Conservation (phyloP, 805 yeast species). For the Zygotorulaspora chibaensis region DNA sequence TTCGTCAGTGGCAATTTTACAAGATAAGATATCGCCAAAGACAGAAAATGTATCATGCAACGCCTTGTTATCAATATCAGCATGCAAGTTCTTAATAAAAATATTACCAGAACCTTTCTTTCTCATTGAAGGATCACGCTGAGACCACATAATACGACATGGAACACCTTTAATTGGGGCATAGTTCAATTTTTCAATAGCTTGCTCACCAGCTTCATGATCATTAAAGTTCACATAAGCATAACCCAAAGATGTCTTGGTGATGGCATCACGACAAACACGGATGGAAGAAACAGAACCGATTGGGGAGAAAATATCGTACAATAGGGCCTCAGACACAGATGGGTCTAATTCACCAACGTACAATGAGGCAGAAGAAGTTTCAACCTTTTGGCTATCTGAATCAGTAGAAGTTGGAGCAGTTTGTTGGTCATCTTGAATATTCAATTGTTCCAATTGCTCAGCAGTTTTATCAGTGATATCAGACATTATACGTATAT, state of each 20-base stretch:
- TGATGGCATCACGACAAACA: constrained; percentile 97
- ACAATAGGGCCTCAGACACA: constrained; percentile 90
- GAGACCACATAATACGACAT: constrained; percentile 99
- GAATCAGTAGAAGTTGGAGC: constrained; percentile 33
- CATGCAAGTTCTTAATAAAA: constrained; percentile 96
- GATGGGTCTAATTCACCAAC: constrained; percentile 95
- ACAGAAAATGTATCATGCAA: constrained; percentile 96
- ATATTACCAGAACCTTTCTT: constrained; percentile 95
- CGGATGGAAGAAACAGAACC: constrained; percentile 96
- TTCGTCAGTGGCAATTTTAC: constrained; percentile 95
- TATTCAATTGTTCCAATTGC: constrained; percentile 35
- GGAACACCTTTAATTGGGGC: constrained; percentile 89
- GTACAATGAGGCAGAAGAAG: constrained; percentile 78
- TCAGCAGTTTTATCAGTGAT: constrained; percentile 37
- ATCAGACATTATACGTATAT: constrained; percentile 32
- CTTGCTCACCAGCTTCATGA: constrained; percentile 85
- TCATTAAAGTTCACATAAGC: constrained; percentile 96
- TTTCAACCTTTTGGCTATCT: constrained; percentile 41
- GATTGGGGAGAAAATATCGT: constrained; percentile 88
- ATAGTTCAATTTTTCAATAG: constrained; percentile 94
- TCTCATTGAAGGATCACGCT: constrained; percentile 95
- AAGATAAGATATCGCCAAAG: constrained; percentile 91
- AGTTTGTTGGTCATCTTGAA: constrained; percentile 33
- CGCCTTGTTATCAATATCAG: constrained; percentile 97
- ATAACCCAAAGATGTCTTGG: constrained; percentile 95